These are phyloP conservation scores for Wickerhamiella lipophila DNA, from an alignment of 805 yeast species.

Conservation along the genomic window DNA sequence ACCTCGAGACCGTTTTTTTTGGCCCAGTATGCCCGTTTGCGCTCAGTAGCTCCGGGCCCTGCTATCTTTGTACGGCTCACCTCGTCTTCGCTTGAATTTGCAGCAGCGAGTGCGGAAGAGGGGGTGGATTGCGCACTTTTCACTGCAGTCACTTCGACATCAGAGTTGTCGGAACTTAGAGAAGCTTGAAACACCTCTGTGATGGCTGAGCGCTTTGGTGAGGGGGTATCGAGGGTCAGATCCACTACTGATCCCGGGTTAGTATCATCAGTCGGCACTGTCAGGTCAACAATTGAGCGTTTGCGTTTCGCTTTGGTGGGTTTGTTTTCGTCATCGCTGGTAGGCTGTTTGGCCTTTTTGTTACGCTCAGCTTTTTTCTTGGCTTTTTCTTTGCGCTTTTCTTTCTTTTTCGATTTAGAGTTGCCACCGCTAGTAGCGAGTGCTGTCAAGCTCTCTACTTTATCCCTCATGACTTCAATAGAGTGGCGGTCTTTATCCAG, in stretches of 20 bases:
- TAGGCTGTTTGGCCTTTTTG: background rate
- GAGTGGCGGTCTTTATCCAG: slow-evolving; percentile 2
- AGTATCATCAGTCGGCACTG: background rate
- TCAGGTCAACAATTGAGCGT: background rate
- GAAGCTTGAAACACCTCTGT: slow-evolving; percentile 1
- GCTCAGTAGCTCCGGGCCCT: background rate
- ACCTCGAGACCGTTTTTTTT: slow-evolving; percentile 3
- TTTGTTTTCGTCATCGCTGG: background rate
- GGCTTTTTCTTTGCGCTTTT: background rate
- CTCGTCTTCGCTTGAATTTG: background rate
- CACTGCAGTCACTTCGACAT: background rate
- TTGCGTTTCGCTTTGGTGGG: background rate
- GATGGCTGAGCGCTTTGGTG: background rate
- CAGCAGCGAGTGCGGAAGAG: background rate
- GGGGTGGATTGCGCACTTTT: background rate
- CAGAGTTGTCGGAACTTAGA: slow-evolving; percentile 2
- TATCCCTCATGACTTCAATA: slow-evolving; percentile 1
- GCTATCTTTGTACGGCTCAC: slow-evolving; percentile 9
- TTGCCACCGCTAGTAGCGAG: background rate
- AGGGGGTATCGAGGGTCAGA: background rate
- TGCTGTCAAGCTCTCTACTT: background rate
- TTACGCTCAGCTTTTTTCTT: background rate
- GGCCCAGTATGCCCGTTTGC: slow-evolving; percentile 2
- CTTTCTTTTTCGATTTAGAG: background rate
- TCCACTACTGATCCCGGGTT: background rate